phyloP scores from a whole-genome alignment of 495 filamentous ascomycete genomes.

The Neurospora sp. region DNA sequence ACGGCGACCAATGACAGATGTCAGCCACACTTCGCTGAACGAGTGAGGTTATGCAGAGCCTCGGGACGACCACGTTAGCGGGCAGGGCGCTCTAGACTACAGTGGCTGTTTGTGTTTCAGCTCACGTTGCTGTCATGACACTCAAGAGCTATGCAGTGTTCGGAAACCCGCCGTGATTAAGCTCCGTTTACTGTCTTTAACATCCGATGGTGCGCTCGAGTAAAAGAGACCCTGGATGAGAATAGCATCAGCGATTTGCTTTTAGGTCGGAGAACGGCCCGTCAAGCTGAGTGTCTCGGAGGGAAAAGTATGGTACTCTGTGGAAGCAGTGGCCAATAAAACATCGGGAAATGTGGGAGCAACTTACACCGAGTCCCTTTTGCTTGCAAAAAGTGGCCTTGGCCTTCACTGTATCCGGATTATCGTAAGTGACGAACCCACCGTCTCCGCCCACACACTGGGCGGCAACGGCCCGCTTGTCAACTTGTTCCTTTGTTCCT shows the following conservation, averaged over 20 bases:
- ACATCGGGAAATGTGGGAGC: background rate
- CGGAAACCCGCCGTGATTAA: slow-evolving; percentile 67
- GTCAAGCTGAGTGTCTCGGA: background rate
- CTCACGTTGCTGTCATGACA: background rate
- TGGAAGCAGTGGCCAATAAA: background rate
- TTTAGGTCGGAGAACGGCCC: slow-evolving; percentile 4
- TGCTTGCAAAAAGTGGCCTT: slow-evolving; percentile 76
- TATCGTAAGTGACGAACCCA: slow-evolving; percentile 83
- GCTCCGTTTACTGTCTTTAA: slow-evolving; percentile 52
- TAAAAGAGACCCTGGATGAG: slow-evolving; percentile 66
- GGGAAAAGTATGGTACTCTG: background rate
- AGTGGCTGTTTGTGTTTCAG: background rate
- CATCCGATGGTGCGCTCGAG: slow-evolving; percentile 82
- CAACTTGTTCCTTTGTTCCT: slow-evolving; percentile 58
- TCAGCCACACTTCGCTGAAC: background rate
- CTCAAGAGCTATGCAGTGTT: slow-evolving; percentile 50
- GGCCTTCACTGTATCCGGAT: slow-evolving; percentile 68
- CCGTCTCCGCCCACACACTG: slow-evolving; percentile 74
- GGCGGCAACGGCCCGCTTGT: slow-evolving; percentile 55
- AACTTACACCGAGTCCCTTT: slow-evolving; percentile 55
- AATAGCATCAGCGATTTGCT: background rate
- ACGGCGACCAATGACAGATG: background rate
- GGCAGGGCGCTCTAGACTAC: background rate
- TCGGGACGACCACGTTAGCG: background rate
- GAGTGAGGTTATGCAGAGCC: background rate